Evolutionary conservation across 2,329 filamentous ascomycete species (phyloP), one percentile per base, ranked within the genome.

Genomic region (Fusarium sororula): DNA sequence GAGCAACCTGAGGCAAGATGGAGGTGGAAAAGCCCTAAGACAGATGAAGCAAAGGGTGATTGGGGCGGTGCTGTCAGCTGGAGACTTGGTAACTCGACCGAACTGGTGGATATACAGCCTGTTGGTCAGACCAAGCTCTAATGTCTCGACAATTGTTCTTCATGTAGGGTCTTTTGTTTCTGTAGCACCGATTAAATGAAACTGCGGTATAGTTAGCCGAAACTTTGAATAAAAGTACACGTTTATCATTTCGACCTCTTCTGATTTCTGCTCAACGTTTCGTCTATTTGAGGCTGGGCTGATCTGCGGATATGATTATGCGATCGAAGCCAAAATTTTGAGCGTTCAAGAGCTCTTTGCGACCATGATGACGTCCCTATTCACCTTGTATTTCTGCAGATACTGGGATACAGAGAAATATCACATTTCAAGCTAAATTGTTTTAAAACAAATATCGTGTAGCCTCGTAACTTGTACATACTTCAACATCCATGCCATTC

Each of bases 11-110:
- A 85, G 24, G 58, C 77, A 6, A 80, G 87, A 32, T 90, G 88
- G 88, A 78, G 83, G 24, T 90, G 88, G 88, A 89, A 88, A 80
- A 75, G 78, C 2, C 53, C 60, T 5, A 72, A 63, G 1, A 51
- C 24, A 0, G 64, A 77, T 9, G 65, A 54, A 3, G 35, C 4
- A n/a, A 75, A 74, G 10, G 69, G 60, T 0, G 79, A 77, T 6
- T 80, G 79, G 78, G 77, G 78, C 2, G 78, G 71, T 41, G 76
- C 79, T 54, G 80, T 84, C 1, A 84, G 82, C 51, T 84, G 82
- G 83, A 79, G 82, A n/a, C 68, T 83, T 12, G 82, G 82, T 8
- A 75, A 77, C 20, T 77, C 79, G 4, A 72, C 61, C 12, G 79
- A 81, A 45, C 66, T 80, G 50, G 44, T 45, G 3, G 77, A 80